phyloP scores from a whole-genome alignment of 805 yeast genomes.

The Yarrowia phangngaensis region DNA sequence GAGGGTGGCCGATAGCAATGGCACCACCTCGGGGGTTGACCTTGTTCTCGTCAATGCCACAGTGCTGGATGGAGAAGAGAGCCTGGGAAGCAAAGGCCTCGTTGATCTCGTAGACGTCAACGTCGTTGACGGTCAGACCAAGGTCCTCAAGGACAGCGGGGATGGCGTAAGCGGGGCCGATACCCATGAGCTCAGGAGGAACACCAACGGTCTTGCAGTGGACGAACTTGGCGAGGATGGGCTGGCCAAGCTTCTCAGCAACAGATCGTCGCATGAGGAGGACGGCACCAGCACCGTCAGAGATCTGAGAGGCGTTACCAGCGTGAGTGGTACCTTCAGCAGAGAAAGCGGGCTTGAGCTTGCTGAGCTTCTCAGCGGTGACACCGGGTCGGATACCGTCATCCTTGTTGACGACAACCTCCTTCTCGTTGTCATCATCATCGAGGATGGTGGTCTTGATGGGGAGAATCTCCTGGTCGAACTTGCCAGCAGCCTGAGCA shows the following conservation, averaged over 20 bases:
- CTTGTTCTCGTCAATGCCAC: slow-evolving; percentile 61
- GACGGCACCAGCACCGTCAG: slow-evolving; percentile 94
- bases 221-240: slow-evolving; percentile 74
- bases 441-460: slow-evolving; percentile 57
- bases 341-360: slow-evolving; percentile 81
- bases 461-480: slow-evolving; percentile 86
- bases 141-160: slow-evolving; percentile 69
- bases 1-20: slow-evolving; percentile 92
- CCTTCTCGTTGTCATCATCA: slow-evolving; percentile 56
- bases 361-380: slow-evolving; percentile 68
- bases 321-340: slow-evolving; percentile 86
- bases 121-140: slow-evolving; percentile 59
- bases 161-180: slow-evolving; percentile 95
- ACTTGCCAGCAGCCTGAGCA: slow-evolving; percentile 68
- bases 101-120: slow-evolving; percentile 79
- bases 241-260: slow-evolving; percentile 69
- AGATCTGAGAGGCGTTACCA: slow-evolving; percentile 93
- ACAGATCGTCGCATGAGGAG: slow-evolving; percentile 77
- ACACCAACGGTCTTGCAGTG: slow-evolving; percentile 83
- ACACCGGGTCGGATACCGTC: slow-evolving; percentile 91
- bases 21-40: slow-evolving; percentile 96
- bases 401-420: slow-evolving; percentile 57
- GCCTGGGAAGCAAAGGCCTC: slow-evolving; percentile 98
- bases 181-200: slow-evolving; percentile 96
- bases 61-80: slow-evolving; percentile 62